phyloP scores from a whole-genome alignment of 257 asterid species.

The Thymus mandschuricus region DNA sequence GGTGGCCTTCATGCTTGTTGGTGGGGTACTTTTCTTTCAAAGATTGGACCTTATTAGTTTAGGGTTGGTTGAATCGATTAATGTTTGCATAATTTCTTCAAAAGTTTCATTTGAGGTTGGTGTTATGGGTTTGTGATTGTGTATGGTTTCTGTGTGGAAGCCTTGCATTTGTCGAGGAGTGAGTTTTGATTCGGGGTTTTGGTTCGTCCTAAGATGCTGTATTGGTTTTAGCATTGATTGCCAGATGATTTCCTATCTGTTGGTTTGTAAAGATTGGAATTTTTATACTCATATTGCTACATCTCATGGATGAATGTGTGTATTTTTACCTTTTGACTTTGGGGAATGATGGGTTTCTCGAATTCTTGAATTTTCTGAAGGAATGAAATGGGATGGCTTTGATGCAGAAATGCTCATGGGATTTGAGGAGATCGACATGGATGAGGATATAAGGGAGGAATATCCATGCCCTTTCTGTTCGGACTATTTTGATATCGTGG shows the following conservation, averaged over 20 bases:
- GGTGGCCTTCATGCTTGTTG: neutral
- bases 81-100: neutral
- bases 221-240: neutral
- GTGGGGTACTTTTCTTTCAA: conserved; percentile 23
- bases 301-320: neutral
- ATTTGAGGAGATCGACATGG: conserved; percentile 74
- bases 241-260: neutral
- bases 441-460: conserved; percentile 76
- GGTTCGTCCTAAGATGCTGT: neutral
- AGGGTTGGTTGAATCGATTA: conserved; percentile 23
- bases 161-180: conserved; percentile 3
- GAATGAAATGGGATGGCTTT: conserved; percentile 64
- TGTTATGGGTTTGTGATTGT: neutral
- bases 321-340: neutral
- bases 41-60: conserved; percentile 15
- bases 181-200: neutral
- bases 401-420: conserved; percentile 85
- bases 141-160: neutral
- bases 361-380: conserved; percentile 25
- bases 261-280: conserved; percentile 8
- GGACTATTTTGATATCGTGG: conserved; percentile 73
- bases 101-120: conserved; percentile 1
- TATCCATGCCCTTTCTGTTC: conserved; percentile 83
- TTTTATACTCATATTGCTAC: conserved; percentile 6
- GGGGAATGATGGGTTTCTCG: conserved; percentile 26